Evolutionary conservation across 2,329 filamentous ascomycete genomes (phyloP).

Genomic region (Ophiosphaerella narmari): DNA sequence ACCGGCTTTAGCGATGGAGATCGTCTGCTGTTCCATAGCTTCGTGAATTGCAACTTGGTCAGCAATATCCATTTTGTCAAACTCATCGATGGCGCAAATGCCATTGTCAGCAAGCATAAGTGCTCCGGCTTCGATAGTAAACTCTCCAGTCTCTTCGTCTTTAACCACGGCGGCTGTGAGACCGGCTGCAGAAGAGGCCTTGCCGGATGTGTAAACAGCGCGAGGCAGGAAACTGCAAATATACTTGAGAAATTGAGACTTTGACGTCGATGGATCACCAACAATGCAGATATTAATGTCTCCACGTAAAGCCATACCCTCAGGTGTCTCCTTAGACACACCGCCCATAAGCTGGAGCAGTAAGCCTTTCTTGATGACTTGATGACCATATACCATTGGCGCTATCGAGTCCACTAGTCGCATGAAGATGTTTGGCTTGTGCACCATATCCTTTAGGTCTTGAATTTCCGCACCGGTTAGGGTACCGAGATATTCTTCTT

Average conservation of each 20-base stretch:
- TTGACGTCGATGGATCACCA: slow-evolving; percentile 94
- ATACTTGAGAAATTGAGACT: slow-evolving; percentile 98
- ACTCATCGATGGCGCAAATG: slow-evolving; percentile 97
- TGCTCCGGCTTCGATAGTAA: slow-evolving; percentile 97
- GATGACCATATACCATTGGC: slow-evolving; percentile 96
- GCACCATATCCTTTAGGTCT: slow-evolving; percentile 89
- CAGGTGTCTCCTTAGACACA: slow-evolving; percentile 86
- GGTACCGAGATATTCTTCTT: slow-evolving; percentile 83
- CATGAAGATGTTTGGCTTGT: slow-evolving; percentile 93
- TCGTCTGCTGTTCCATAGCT: slow-evolving; percentile 99
- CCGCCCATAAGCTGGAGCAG: slow-evolving; percentile 95
- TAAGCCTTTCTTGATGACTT: slow-evolving; percentile 96
- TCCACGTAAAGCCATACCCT: slow-evolving; percentile 93
- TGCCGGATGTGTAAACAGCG: slow-evolving; percentile 96
- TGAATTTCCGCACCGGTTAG: slow-evolving; percentile 87
- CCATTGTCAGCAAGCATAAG: slow-evolving; percentile 97
- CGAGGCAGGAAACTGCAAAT: slow-evolving; percentile 96
- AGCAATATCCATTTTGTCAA: slow-evolving; percentile 98
- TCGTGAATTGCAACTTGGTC: slow-evolving; percentile 99
- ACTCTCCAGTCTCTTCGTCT: slow-evolving; percentile 97
- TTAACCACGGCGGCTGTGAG: slow-evolving; percentile 96
- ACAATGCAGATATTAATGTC: slow-evolving; percentile 99
- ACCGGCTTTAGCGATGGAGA: slow-evolving; percentile 96
- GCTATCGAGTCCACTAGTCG: slow-evolving; percentile 91
- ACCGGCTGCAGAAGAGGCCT: slow-evolving; percentile 96